Evolutionary conservation across 2,329 filamentous ascomycete genomes (phyloP).

Genomic region (Botrytis elliptica): DNA sequence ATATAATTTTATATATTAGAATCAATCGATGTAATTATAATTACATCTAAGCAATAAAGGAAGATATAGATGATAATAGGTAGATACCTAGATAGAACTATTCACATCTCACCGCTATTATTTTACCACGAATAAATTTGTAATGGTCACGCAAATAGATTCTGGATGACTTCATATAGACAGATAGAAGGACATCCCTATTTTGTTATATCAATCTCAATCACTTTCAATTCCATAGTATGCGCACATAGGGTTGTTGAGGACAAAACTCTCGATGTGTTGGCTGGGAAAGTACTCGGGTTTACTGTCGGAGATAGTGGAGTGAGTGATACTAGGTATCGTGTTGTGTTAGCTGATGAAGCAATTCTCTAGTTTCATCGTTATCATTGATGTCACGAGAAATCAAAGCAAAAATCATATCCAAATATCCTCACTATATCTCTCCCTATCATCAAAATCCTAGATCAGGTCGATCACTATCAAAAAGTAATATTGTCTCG

Average conservation of each 20-base stretch:
- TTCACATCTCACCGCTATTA: neutral
- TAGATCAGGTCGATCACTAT: neutral
- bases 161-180: neutral
- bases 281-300: neutral
- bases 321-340: neutral
- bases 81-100: neutral
- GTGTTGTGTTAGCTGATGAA: neutral
- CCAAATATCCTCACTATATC: neutral
- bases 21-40: neutral
- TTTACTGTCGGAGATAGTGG: neutral
- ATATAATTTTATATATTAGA: neutral
- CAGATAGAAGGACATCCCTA: neutral
- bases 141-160: neutral
- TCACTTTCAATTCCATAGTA: neutral
- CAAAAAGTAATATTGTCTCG: neutral
- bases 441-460: neutral
- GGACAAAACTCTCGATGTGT: neutral
- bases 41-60: neutral
- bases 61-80: neutral
- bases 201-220: neutral
- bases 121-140: neutral
- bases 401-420: neutral
- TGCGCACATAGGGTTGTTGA: accelerated
- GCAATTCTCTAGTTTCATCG: neutral
- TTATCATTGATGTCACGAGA: neutral